phyloP scores from a whole-genome alignment of 164 flowering plant species.

The Aristolochia fimbriata region DNA sequence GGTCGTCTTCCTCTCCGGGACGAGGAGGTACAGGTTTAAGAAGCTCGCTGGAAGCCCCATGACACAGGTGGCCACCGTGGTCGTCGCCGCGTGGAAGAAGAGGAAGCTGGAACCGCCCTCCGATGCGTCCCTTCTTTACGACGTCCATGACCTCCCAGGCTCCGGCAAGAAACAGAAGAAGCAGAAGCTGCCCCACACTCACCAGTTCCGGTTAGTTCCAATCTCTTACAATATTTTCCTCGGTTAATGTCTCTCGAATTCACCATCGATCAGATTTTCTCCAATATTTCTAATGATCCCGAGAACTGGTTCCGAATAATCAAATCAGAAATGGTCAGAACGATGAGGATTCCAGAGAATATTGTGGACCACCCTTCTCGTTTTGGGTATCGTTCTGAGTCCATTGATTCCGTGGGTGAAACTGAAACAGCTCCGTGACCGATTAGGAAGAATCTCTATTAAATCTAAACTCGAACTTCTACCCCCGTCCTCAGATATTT shows the following conservation, averaged over 20 bases:
- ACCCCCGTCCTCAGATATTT: no score
- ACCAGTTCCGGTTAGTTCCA: conserved; percentile 62
- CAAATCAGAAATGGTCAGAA: no score
- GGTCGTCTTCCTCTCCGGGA: conserved; percentile 51
- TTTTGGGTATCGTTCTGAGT: no score
- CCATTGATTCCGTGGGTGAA: no score
- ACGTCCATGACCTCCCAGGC: conserved; percentile 18
- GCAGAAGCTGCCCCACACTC: conserved; percentile 61
- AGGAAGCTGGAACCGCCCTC: conserved; percentile 51
- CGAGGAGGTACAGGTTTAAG: conserved; percentile 77
- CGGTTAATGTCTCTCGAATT: not conserved
- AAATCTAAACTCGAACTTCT: no score
- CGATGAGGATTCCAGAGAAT: no score
- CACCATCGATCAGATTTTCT: no score
- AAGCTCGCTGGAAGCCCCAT: conserved; percentile 80
- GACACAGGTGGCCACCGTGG: conserved; percentile 65
- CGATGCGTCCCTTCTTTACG: conserved; percentile 44
- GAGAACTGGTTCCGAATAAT: no score
- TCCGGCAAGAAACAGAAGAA: conserved; percentile 33
- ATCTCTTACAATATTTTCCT: not conserved
- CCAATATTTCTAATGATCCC: no score
- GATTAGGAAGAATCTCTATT: no score
- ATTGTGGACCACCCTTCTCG: no score
- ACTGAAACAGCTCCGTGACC: no score
- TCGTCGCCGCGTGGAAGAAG: conserved; percentile 64